Conservation (phyloP, 352 stramenopile species). For the Globisporangium emineosum region DNA sequence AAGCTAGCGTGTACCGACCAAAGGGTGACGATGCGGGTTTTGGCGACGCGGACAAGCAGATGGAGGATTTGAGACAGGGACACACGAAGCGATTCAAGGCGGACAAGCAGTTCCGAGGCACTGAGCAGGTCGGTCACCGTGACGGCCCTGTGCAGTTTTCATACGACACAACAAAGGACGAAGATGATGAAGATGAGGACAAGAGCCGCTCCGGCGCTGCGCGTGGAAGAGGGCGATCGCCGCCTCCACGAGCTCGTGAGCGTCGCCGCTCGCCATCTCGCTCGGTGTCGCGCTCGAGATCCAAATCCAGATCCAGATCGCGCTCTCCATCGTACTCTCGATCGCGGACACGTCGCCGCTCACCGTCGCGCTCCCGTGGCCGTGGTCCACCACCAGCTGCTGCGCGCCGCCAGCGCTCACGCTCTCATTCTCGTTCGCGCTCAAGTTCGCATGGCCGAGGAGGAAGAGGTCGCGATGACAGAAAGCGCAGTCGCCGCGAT, state of each 20-base stretch:
- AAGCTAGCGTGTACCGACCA: conserved; percentile 87
- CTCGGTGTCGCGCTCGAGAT: conserved; percentile 91
- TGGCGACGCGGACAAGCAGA: conserved; percentile 85
- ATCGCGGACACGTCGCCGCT: conserved; percentile 26
- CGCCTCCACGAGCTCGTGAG: conserved; percentile 13
- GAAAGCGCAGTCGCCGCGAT: conserved; percentile 47
- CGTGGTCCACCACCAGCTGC: neutral
- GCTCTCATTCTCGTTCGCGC: conserved; percentile 36
- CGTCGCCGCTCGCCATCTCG: conserved; percentile 90
- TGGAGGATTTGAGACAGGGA: conserved; percentile 87
- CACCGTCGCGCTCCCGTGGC: conserved; percentile 28
- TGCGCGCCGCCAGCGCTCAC: conserved; percentile 17
- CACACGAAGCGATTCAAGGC: conserved; percentile 85
- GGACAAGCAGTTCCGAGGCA: conserved; percentile 87
- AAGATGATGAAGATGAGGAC: conserved; percentile 30
- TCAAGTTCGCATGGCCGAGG: conserved; percentile 31
- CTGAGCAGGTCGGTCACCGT: conserved; percentile 57
- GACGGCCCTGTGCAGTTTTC: conserved; percentile 88
- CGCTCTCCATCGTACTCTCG: conserved; percentile 52
- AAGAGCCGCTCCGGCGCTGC: neutral
- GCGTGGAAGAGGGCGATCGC: conserved; percentile 15
- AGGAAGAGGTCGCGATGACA: conserved; percentile 22
- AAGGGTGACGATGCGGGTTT: conserved; percentile 86
- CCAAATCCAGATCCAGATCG: conserved; percentile 7
- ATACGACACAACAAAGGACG: conserved; percentile 48